Conservation (phyloP, 148 eudicot genomes). For the Arctostaphylos glauca region DNA sequence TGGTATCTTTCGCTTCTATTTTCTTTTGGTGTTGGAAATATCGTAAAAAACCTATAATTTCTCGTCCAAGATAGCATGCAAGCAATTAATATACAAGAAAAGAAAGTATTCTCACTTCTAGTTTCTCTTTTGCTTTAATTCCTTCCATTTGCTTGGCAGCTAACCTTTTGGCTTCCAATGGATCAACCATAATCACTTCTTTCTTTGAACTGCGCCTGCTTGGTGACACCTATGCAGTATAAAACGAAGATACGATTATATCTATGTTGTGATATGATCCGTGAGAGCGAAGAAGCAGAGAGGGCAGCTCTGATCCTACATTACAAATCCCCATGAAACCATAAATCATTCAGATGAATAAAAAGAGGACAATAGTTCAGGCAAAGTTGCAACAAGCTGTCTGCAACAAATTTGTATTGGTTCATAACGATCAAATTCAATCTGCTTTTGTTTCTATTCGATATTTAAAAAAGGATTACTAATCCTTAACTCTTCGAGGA, state of each 20-base stretch:
- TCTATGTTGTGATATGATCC: neutral
- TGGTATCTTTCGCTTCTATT: neutral
- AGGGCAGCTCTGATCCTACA: neutral
- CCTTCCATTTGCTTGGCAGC: constrained; percentile 82
- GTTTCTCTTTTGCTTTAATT: constrained; percentile 61
- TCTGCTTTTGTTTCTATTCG: too few relatives aligned
- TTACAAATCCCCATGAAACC: neutral
- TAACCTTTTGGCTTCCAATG: constrained; percentile 87
- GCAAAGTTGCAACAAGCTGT: neutral
- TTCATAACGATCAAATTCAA: too few relatives aligned
- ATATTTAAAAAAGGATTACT: too few relatives aligned
- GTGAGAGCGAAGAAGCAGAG: neutral
- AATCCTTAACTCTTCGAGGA: too few relatives aligned
- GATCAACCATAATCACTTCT: constrained; percentile 86
- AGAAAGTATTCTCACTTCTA: constrained; percentile 42
- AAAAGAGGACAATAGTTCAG: neutral
- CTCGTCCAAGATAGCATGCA: neutral
- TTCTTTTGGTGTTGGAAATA: neutral
- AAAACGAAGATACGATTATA: neutral
- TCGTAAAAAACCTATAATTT: neutral
- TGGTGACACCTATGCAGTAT: constrained; percentile 42
- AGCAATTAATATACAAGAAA: neutral
- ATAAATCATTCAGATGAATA: neutral
- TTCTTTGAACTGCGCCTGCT: constrained; percentile 37
- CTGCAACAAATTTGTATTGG: too few relatives aligned